Evolutionary conservation across 768 basidiomycete species (phyloP).

Genomic region (Rhodosporidiobolus odoratus): DNA sequence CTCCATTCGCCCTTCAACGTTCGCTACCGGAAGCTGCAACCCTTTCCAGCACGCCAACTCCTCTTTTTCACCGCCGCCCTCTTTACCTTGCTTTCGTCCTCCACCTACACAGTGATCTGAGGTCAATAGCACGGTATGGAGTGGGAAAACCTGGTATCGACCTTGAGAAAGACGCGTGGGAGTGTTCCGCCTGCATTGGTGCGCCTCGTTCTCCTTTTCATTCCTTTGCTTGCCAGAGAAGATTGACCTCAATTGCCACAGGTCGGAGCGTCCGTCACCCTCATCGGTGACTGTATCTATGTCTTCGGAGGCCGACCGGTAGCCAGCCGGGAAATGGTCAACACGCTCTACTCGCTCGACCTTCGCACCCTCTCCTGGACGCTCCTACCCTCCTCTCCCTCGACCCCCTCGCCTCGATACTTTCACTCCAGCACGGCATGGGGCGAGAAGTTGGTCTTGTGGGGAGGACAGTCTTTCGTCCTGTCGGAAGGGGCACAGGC

Average conservation of each 20-base stretch:
- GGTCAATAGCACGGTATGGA: too few relatives aligned
- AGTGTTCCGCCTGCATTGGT: background rate
- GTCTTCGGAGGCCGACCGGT: conserved; percentile 36
- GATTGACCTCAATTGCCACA: conserved; percentile 41
- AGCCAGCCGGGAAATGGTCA: conserved; percentile 65
- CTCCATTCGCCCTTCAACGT: too few relatives aligned
- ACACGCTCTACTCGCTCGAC: conserved; percentile 86
- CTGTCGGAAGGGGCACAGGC: background rate
- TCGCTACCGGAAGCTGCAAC: too few relatives aligned
- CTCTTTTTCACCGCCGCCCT: too few relatives aligned
- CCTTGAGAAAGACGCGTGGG: background rate
- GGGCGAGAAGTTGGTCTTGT: conserved; percentile 84
- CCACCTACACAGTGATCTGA: too few relatives aligned
- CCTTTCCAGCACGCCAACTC: too few relatives aligned
- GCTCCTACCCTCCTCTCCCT: conserved; percentile 49
- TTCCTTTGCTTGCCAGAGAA: background rate
- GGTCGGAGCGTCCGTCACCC: conserved; percentile 79
- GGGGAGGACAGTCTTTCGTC: conserved; percentile 88
- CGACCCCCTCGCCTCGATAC: conserved; percentile 69
- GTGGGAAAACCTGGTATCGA: background rate
- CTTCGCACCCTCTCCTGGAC: conserved; percentile 76
- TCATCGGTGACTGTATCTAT: conserved; percentile 20
- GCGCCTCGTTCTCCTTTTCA: background rate
- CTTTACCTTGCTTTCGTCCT: too few relatives aligned
- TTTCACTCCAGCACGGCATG: conserved; percentile 64